Base-by-base conservation (phyloP, 1,284 basidiomycete genomes). In the Boletus calvinii region DNA sequence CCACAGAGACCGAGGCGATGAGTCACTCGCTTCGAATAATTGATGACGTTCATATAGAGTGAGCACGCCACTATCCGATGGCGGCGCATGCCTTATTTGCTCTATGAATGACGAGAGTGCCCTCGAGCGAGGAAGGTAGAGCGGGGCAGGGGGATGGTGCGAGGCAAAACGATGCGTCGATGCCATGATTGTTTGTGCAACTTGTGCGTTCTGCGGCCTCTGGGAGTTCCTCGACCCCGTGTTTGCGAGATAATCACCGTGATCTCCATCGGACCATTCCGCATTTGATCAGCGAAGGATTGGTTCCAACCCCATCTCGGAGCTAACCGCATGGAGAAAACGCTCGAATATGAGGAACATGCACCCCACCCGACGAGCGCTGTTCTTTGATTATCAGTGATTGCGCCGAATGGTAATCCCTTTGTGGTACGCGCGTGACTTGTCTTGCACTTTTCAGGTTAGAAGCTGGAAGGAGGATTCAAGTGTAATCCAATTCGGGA, bases 221-320 rank as follows among this genome's bases (percentile, higher is more conserved):
- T n/a, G 11, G 10, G 22, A 26, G 38, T 53, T n/a, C 31, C 32
- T 31, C 29, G n/a, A 40, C 46, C 15, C 48, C 48, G 49, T 46
- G 41, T 42, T 50, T 30, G 17, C 30, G 20, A 46, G 46, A 61
- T 64, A 56, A 66, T 65, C 52, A 47, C 66, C 64, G 66, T 38
- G 51, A 59, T 59, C 52, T 52, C 55, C 62, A 48, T 50, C 46
- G 13, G 54, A 32, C 53, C 36, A 46, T 63, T 59, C 63, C 54
- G 37, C 32, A 51, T 57, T 53, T 6, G 60, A 63, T 61, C 54
- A 48, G 49, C 50, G 36, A 38, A 31, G 6, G 17, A n/a, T 22
- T 12, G 45, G 50, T 54, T 42, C 46, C 41, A 37, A 26, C 37
- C 39, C 47, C 37, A 17, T 36, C 39, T 46, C 40, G 43, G 46